Evolutionary conservation across 805 yeast genomes (phyloP), one percentile per base, ranked within the genome.

Genomic region (Torulaspora gathmanii): DNA sequence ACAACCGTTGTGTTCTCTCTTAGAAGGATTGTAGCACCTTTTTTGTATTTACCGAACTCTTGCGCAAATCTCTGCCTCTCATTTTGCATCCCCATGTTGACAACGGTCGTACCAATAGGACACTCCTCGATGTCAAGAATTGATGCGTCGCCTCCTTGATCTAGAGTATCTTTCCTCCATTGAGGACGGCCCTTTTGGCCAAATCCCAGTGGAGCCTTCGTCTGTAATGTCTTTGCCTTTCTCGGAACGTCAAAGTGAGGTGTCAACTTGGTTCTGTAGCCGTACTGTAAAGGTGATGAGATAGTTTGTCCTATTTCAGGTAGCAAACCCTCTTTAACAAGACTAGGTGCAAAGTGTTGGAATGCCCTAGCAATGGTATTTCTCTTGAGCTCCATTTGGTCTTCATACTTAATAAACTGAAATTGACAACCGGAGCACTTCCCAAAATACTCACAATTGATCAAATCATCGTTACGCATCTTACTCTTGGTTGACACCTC

Each of bases 401-500:
- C 73, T 1, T 73, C 74, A 62, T 93, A 93, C 2, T 77, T 72
- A 27, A 89, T 69, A 63, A 80, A 80, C 63, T 93, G 98, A 61
- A 81, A 88, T 68, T 93, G 98, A 64, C 98, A 90, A 3, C 98
- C 98, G 1, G 95, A 86, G 64, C 97, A 90, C 51, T 79, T 79
- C 11, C 95, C 95, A 68, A 91, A 93, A 68, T 93, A 93, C 51
- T 78, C 74, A 52, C 75, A 75, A 45, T 83, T 79, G 42, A 85
- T 72, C 5, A 70, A 61, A 54, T 85, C 82, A 49, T 86, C 72
- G 38, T 78, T 65, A 51, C 86, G 58, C 78, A 68, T 37, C 54
- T 61, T 3, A 51, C 83, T 72, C 1, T 70, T 56, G 49, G 67
- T 44, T 2, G 69, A 55, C 4, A 87, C 75, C 30, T 72, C 65